Percentiles rank a stretch among this genome's conserved stretches.
These are phyloP conservation scores for Eremomyces bilateralis DNA, from an alignment of 495 filamentous ascomycete genomes.

Conservation along the genomic window DNA sequence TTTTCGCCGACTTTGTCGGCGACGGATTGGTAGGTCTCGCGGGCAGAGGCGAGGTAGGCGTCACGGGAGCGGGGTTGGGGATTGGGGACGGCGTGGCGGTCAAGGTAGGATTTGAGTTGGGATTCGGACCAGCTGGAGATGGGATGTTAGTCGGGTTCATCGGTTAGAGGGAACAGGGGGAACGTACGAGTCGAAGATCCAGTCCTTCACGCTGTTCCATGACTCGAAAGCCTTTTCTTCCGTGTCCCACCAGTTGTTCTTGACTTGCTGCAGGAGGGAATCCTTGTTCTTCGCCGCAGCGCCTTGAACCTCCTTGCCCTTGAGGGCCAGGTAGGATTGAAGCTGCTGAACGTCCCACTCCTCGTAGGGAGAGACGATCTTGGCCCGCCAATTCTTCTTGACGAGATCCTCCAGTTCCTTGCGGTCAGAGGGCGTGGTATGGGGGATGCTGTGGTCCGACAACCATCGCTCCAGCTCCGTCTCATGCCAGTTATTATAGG, in stretches of 20 bases:
- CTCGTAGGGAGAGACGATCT: conserved; percentile 39
- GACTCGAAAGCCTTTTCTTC: conserved; percentile 50
- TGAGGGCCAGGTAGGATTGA: conserved; percentile 37
- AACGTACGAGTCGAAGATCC: conserved; percentile 82
- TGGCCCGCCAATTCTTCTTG: conserved; percentile 64
- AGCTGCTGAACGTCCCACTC: conserved; percentile 49
- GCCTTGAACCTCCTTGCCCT: conserved; percentile 45
- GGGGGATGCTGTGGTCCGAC: conserved; percentile 76
- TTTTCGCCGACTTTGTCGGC: conserved; percentile 74
- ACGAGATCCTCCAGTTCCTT: conserved; percentile 37
- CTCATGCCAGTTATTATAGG: conserved; percentile 98
- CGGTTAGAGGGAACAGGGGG: conserved; percentile 1
- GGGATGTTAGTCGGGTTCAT: conserved; percentile 2
- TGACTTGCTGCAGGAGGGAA: conserved; percentile 41
- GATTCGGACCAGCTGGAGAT: conserved; percentile 51
- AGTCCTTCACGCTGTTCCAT: conserved; percentile 53
- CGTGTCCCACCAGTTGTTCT: conserved; percentile 49
- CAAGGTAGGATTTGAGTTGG: conserved; percentile 79
- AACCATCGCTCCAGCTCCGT: conserved; percentile 96
- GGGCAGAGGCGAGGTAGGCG: conserved; percentile 50
- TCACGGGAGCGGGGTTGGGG: conserved; percentile 77
- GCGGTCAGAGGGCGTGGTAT: conserved; percentile 26
- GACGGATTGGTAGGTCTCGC: conserved; percentile 57
- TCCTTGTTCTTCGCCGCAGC: conserved; percentile 41
- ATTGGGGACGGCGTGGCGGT: conserved; percentile 66